phyloP scores from a whole-genome alignment of 768 basidiomycete species.

The Artomyces pyxidatus region DNA sequence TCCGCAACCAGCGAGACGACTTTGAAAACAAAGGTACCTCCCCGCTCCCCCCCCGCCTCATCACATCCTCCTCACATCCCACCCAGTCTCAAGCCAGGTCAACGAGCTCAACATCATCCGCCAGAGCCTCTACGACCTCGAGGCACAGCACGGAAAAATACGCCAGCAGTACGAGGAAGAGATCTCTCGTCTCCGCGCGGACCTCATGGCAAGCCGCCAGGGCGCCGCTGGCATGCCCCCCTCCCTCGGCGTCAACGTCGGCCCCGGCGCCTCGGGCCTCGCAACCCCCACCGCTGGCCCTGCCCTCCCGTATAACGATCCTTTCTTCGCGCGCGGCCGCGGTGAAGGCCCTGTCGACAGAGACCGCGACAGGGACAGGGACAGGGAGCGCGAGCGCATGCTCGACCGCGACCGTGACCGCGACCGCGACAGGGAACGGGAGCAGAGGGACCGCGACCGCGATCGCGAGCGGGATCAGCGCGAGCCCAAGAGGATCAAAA shows the following conservation, averaged over 20 bases:
- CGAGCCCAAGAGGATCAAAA: constrained; percentile 15
- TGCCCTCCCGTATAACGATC: constrained; percentile 18
- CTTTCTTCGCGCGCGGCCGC: constrained; percentile 12
- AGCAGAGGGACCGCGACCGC: constrained; percentile 31
- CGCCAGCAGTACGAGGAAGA: constrained; percentile 86
- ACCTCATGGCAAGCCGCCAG: constrained; percentile 47
- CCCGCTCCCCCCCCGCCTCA: neutral
- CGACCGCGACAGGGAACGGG: constrained; percentile 25
- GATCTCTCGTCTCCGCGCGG: constrained; percentile 58
- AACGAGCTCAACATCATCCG: constrained; percentile 87
- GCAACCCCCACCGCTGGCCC: constrained; percentile 19
- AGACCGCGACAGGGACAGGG: constrained; percentile 30
- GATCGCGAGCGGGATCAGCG: constrained; percentile 19
- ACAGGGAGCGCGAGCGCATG: constrained; percentile 24
- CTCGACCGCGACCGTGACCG: constrained; percentile 24
- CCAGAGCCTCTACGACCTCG: constrained; percentile 86
- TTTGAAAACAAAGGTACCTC: constrained; percentile 80
- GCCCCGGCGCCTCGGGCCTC: constrained; percentile 15
- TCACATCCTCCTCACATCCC: constrained; percentile 2
- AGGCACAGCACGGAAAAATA: constrained; percentile 79
- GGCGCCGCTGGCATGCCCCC: constrained; percentile 24
- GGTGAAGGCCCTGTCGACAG: constrained; percentile 22
- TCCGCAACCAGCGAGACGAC: constrained; percentile 79
- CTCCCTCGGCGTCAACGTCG: constrained; percentile 16
- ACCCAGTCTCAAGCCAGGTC: constrained; percentile 69